Evolutionary conservation across 225 moss, liverwort and hornwort genomes (phyloP).

Genomic region (Neckera pumila): DNA sequence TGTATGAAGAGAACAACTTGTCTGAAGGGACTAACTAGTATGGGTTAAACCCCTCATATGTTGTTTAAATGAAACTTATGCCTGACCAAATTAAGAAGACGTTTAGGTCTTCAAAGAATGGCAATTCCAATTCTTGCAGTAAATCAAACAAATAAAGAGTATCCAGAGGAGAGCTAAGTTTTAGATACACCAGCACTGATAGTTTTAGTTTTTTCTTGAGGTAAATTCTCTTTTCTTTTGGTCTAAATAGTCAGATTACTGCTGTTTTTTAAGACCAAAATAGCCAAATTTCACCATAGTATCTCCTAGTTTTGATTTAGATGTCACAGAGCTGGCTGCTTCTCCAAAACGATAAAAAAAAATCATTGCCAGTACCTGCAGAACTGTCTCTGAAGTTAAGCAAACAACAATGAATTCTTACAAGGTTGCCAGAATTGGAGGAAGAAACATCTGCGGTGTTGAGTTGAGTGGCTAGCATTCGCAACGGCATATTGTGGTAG

Average conservation of each 20-base stretch:
- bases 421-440: fast-evolving
- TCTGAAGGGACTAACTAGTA: background rate
- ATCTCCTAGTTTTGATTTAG: no score
- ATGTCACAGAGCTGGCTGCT: no score
- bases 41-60: background rate
- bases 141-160: background rate
- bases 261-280: no score
- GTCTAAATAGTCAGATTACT: no score
- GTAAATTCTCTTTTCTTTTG: no score
- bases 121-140: background rate
- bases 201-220: no score
- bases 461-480: fast-evolving
- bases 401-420: no score
- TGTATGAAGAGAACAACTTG: no score
- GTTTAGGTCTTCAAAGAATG: background rate
- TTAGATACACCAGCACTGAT: background rate
- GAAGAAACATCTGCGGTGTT: fast-evolving
- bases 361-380: background rate
- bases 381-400: background rate
- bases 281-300: no score
- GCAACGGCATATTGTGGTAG: fast-evolving
- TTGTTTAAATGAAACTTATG: background rate
- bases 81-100: background rate
- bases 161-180: background rate
- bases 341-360: background rate